phyloP scores from a whole-genome alignment of 371 early-diverging fungal species.

The Actinomortierella wolfii region DNA sequence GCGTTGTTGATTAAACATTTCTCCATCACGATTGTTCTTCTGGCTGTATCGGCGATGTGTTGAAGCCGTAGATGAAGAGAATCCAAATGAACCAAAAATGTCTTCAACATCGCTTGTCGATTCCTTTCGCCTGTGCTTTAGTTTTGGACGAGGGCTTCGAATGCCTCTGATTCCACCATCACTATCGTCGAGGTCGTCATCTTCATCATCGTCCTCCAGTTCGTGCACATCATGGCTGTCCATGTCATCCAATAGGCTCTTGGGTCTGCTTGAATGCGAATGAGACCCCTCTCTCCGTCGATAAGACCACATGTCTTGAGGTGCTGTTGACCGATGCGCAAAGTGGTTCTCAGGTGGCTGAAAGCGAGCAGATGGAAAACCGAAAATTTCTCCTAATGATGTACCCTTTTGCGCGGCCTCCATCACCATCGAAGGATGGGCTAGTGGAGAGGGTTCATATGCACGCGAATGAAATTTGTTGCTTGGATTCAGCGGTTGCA shows the following conservation, averaged over 20 bases:
- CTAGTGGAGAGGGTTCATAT: slow-evolving; percentile 41
- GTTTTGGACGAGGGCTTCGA: too few relatives aligned
- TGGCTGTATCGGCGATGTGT: background rate
- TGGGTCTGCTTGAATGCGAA: background rate
- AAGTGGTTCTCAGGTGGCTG: slow-evolving; percentile 43
- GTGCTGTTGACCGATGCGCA: slow-evolving; percentile 24
- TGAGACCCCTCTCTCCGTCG: background rate
- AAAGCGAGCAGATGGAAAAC: slow-evolving; percentile 41
- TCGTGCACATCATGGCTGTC: slow-evolving; percentile 21
- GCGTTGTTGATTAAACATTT: slow-evolving; percentile 27
- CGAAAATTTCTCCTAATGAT: slow-evolving; percentile 38
- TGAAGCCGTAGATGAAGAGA: background rate
- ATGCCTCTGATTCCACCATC: background rate
- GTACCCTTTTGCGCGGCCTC: slow-evolving; percentile 26
- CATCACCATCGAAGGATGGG: slow-evolving; percentile 29
- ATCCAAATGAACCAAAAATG: background rate
- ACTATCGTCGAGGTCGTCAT: background rate
- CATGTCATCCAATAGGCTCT: background rate
- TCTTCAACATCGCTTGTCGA: slow-evolving; percentile 4
- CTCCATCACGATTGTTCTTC: background rate
- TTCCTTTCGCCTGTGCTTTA: background rate
- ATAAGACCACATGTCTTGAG: slow-evolving; percentile 21
- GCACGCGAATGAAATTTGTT: slow-evolving; percentile 35
- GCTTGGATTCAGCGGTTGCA: too few relatives aligned
- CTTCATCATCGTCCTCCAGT: slow-evolving; percentile 8